Evolutionary conservation across 257 asterid species (phyloP), one percentile per base, ranked within the genome.

Genomic region (Catharanthus roseus): DNA sequence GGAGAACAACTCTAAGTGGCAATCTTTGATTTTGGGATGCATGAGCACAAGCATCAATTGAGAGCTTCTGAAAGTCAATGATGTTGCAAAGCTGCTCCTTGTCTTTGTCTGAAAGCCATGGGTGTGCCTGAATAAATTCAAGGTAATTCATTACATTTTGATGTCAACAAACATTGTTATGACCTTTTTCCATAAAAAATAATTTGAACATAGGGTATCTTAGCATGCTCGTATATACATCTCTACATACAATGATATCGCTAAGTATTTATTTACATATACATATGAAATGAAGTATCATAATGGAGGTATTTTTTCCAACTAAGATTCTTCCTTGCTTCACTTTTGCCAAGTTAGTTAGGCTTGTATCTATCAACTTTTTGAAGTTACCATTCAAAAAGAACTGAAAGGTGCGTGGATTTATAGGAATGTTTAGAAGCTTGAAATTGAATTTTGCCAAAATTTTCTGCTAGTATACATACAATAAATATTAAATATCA

Each of bases 41-140:
- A 75, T 95, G 98, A 34, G 98, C 90, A 60, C 98, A 95, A 16
- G 98, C 98, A 80, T 95, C 99, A 18, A 95, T 82, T 1, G 99
- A 95, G 66, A 95, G 97, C 83, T 92, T 92, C 87, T 81, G 92
- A 78, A 90, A 90, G 82, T 95, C 88, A 1, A 95, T 86, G 18
- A 87, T 73, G 79, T 74, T 82, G 89, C 99, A 95, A 11, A 95
- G 88, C 44, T 80, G 85, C 83, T 90, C 97, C 74, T 86, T 85
- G 66, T 91, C 99, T 72, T 76, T 86, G 24, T 86, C 90, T 4
- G 93, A 68, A 53, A 92, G 95, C 98, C 92, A 92, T 4, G 88
- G 86, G 78, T 90, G 99, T 23, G 90, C 93, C 99, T 95, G 86
- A 77, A 80, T 57, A 62, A 75, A 70, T 71, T 67, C 66, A 69